phyloP scores from a whole-genome alignment of 306 rosid genomes.

The barrel medic (Medicago truncatula) region MtrunA17r5.0-ANR NC_053046.1:37478001-37478500 shows the following conservation, averaged over 20 bases:
- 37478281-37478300: not conserved
- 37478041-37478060: no score
- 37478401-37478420: conserved; percentile 9
- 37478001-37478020: no score
- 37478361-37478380: not conserved
- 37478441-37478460: conserved; percentile 1
- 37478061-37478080: no score
- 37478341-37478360: not conserved
- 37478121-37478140: not conserved
- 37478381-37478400: not conserved
- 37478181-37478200: conserved; percentile 11
- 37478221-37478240: not conserved
- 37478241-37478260: not conserved
- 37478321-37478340: not conserved
- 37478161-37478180: not conserved
- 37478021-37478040: no score
- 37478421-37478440: not conserved
- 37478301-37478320: not conserved
- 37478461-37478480: not conserved
- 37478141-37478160: not conserved
- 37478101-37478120: not conserved
- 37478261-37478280: not conserved
- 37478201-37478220: not conserved
- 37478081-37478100: no score
- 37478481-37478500: not conserved